Base-by-base conservation (phyloP, 2,329 filamentous ascomycete species). In the Colletotrichum sp. region DNA sequence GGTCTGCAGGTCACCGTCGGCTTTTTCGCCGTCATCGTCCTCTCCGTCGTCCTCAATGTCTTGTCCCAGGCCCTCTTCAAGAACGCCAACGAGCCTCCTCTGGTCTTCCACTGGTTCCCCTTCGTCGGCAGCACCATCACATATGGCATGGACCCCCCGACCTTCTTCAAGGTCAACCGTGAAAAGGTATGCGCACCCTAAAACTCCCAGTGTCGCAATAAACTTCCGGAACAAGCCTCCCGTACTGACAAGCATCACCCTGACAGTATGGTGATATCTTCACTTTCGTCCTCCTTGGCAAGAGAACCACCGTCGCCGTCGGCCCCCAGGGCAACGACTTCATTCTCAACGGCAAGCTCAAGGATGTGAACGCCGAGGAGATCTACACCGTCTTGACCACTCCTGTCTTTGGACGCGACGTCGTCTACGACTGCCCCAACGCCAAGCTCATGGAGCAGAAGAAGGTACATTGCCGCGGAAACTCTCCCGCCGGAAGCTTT, bases 391-490 rank as follows among this genome's bases (percentile, higher is more conserved):
- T 94, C 72, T 89, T 98, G 77, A 93, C 91, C 8, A 92, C 91
- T 26, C 91, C 91, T 28, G 91, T 93, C 64, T 98, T 98, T 82
- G 95, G 95, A 79, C 93, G 92, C 80, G 93, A 96, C 86, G 95
- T 98, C 30, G 94, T 98, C 70, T 98, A 98, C 83, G 95, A 98
- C 84, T 97, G 95, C 86, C 95, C 95, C 57, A 98, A 98, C 83
- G 90, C 95, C 74, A 98, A 98, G 86, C 91, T 98, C 82, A 98
- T 98, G 95, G 95, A 98, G 87, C 95, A 98, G 89, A 98, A 98
- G 89, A 97, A 96, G 92, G 94, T 96, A 84, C 77, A 38, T n/a
- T 38, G 34, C 13, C n/a, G 10, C n/a, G 21, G 8, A 58, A 64
- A 64, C 43, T 66, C 24, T 58, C 52, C 52, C 30, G 24, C 13